Base-by-base conservation (phyloP, 371 early-diverging fungal genomes). In the Choanephora cucurbitarum region DNA sequence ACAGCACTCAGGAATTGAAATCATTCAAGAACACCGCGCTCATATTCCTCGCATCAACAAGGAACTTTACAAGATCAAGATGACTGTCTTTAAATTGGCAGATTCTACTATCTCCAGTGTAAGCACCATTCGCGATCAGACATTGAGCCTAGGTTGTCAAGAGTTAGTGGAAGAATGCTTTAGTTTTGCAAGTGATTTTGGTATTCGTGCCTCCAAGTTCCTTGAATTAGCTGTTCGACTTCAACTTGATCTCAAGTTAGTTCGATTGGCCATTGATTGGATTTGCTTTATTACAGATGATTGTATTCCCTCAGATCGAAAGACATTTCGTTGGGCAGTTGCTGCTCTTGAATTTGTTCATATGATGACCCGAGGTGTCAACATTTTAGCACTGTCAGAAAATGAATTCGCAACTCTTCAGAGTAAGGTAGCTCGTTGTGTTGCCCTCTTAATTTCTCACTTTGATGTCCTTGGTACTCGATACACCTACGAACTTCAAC, bases 241-340 rank as follows among this genome's bases (percentile, higher is more conserved):
- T 0, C 80, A 83, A 49, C 59, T 86, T 17, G 84, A 85, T 56
- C 54, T 83, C 18, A 83, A 84, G 42, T 67, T 92, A 19, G 75
- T 87, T 8, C 82, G 85, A 9, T 73, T 94, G 15, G 82, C 91
- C 2, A 89, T 91, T 40, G 90, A 90, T 44, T 95, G 95, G 95
- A 88, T 91, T 43, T 87, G 85, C 52, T 95, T 95, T 55, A 84
- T 88, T 32, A 82, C 81, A 31, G 87, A 87, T 49, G 91, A 91
- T 53, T 92, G 91, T 62, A 80, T 82, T 43, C 88, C 88, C 0
- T 83, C 83, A 14, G 91, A 91, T 47, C 76, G 86, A 19, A 90
- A 88, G 62, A 95, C 94, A 0, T 91, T 92, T 74, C 83, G 91
- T 21, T 95, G 95, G 95, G 90, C 90, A 4, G 88, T 95, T 39